Evolutionary conservation across 345 rosid species (phyloP), one percentile per base, ranked within the genome.

Genomic region (Balakata baccata): DNA sequence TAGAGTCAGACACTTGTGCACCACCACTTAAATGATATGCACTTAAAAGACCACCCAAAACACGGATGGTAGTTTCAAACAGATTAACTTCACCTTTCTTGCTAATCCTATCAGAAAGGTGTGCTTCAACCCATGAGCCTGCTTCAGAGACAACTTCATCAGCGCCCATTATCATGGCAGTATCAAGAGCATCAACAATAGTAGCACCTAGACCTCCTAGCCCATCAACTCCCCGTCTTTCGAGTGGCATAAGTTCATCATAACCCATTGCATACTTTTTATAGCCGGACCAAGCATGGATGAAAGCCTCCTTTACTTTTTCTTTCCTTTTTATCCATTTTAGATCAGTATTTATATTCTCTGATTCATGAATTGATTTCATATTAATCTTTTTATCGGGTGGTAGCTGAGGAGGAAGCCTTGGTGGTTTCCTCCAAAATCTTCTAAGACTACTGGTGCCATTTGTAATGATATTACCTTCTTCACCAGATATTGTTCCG

Each of bases 191-290:
- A 86, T 95, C 99, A 52, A 92, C 98, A 37, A 91, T 80, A 8
- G 99, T 92, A 54, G 99, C 99, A 77, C 98, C 98, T n/a, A 92
- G 81, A 66, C 99, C 99, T 79, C 98, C 98, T 77, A 95, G 81
- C 18, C 96, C 98, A 81, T 95, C 90, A 68, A 83, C 86, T 34
- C 99, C 99, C 17, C 0, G 83, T 73, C 79, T 85, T 74, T 89
- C 90, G 57, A 91, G 59, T 34, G 99, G 98, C 97, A 89, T 88
- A 56, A 95, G 96, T 81, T 95, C 99, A 81, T 95, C 98, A 78
- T 80, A 87, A 69, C 97, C 98, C 90, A 93, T 89, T 23, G 99
- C 97, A 50, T 77, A 88, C 78, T 85, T 90, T 81, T 85, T 90
- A 76, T 95, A 95, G 64, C 99, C 99, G 61, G 92, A 87, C 98